Evolutionary conservation across 192 early-diverging fungal species (phyloP).

Genomic region (Bifiguratus adelaidae): DNA sequence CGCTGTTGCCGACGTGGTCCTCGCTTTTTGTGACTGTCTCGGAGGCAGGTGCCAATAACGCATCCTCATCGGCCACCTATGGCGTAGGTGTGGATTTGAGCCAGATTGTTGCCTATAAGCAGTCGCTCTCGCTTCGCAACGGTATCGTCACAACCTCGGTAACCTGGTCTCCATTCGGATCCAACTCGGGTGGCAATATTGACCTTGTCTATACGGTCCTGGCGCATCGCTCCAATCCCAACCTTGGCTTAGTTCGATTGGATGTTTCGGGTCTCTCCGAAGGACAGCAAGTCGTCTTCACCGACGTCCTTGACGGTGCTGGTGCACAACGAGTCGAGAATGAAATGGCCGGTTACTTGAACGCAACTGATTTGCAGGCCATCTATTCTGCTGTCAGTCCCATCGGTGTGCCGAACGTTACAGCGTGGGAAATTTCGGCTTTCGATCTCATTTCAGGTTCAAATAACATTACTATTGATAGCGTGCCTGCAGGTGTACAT

Average conservation of each 20-base stretch:
- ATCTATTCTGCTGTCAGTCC: slow-evolving; percentile 18
- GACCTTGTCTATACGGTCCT: slow-evolving; percentile 13
- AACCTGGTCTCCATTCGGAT: slow-evolving; percentile 14
- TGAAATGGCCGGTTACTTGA: slow-evolving; percentile 12
- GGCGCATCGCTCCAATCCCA: slow-evolving; percentile 20
- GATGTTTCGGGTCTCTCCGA: slow-evolving; percentile 13
- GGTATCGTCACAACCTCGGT: slow-evolving; percentile 16
- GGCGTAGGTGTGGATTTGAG: slow-evolving; percentile 9
- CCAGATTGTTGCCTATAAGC: slow-evolving; percentile 15
- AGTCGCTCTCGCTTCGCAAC: slow-evolving; percentile 17
- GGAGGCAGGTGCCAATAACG: neutral
- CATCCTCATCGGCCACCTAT: slow-evolving; percentile 8
- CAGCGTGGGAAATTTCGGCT: slow-evolving; percentile 21
- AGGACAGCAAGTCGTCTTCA: slow-evolving; percentile 16
- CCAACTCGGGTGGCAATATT: slow-evolving; percentile 1
- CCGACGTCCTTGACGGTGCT: slow-evolving; percentile 18
- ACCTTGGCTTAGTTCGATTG: slow-evolving; percentile 17
- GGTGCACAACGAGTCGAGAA: slow-evolving; percentile 18
- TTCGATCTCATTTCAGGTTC: slow-evolving; percentile 1
- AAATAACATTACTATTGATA: neutral
- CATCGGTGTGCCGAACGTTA: slow-evolving; percentile 11
- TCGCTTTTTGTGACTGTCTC: slow-evolving; percentile 12
- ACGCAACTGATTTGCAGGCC: slow-evolving; percentile 7
- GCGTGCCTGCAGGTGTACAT: slow-evolving; percentile 12
- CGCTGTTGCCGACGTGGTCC: slow-evolving; percentile 18